These are phyloP conservation scores for Calycina marina DNA, from an alignment of 2,329 filamentous ascomycete genomes.

Conservation along the genomic window DNA sequence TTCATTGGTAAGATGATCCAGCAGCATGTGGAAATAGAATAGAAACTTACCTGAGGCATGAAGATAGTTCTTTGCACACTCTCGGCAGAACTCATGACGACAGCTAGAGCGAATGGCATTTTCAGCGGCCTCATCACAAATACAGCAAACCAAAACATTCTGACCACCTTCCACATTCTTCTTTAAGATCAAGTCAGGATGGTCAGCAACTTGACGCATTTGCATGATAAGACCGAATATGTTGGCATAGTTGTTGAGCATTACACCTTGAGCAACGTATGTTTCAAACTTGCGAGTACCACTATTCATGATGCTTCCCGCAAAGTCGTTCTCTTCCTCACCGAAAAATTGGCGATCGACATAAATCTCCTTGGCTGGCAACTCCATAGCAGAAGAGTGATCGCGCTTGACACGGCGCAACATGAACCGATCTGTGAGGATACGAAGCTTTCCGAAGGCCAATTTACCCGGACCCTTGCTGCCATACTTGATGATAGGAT, in stretches of 20 bases:
- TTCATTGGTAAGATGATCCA: constrained; percentile 4
- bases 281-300: constrained; percentile 83
- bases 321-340: constrained; percentile 91
- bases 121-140: constrained; percentile 92
- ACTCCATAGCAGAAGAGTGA: constrained; percentile 85
- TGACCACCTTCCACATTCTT: constrained; percentile 76
- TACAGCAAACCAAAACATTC: constrained; percentile 81
- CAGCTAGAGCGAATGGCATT: constrained; percentile 86
- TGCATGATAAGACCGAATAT: constrained; percentile 99
- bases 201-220: constrained; percentile 95
- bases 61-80: constrained; percentile 69
- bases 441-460: constrained; percentile 68
- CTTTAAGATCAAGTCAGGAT: constrained; percentile 85
- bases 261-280: constrained; percentile 84
- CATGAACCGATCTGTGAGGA: constrained; percentile 91
- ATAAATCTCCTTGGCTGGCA: constrained; percentile 86
- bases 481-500: constrained; percentile 56
- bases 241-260: constrained; percentile 96
- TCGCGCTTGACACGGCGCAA: constrained; percentile 87
- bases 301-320: constrained; percentile 87
- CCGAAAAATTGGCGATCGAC: constrained; percentile 94
- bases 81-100: constrained; percentile 81
- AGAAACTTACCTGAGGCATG: constrained; percentile 58
- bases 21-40: too few species aligned
- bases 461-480: constrained; percentile 46